Conservation (phyloP, 768 basidiomycete species). For the Boletus vermiculosoides region DNA sequence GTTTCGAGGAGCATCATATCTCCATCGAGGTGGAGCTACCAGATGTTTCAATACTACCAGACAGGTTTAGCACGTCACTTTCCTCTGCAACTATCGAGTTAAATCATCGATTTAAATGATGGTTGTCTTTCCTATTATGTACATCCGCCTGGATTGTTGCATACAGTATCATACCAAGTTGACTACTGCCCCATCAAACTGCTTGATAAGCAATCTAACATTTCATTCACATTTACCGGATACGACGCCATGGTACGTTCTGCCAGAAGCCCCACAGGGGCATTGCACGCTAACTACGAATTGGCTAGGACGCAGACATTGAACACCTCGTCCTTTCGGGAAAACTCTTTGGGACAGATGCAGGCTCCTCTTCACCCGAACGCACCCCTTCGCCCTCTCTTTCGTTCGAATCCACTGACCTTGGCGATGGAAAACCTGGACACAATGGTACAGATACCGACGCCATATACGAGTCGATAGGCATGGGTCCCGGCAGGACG, state of each 20-base stretch:
- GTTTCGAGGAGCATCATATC: slow-evolving; percentile 10
- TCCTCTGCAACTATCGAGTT: neutral
- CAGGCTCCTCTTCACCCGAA: slow-evolving; percentile 59
- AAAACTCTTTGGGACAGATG: slow-evolving; percentile 58
- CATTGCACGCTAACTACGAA: neutral
- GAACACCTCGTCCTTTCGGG: slow-evolving; percentile 78
- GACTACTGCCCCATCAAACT: neutral
- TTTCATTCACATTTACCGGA: neutral
- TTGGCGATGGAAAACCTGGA: slow-evolving; percentile 34
- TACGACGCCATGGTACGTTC: slow-evolving; percentile 17
- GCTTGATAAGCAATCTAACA: slow-evolving; percentile 16
- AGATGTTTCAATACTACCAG: slow-evolving; percentile 13
- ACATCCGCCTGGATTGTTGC: neutral
- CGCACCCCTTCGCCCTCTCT: slow-evolving; percentile 56
- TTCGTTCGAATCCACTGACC: slow-evolving; percentile 34
- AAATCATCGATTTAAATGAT: neutral
- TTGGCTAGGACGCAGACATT: slow-evolving; percentile 45
- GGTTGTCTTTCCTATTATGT: neutral
- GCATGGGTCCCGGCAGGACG: slow-evolving; percentile 83
- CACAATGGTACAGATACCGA: slow-evolving; percentile 39
- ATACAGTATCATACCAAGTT: neutral
- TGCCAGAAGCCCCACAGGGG: neutral
- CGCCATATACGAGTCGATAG: slow-evolving; percentile 54
- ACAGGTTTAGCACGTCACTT: slow-evolving; percentile 3
- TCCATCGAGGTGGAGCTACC: slow-evolving; percentile 23